Evolutionary conservation across 495 filamentous ascomycete genomes (phyloP).

Genomic region (Talaromyces wortmannii): DNA sequence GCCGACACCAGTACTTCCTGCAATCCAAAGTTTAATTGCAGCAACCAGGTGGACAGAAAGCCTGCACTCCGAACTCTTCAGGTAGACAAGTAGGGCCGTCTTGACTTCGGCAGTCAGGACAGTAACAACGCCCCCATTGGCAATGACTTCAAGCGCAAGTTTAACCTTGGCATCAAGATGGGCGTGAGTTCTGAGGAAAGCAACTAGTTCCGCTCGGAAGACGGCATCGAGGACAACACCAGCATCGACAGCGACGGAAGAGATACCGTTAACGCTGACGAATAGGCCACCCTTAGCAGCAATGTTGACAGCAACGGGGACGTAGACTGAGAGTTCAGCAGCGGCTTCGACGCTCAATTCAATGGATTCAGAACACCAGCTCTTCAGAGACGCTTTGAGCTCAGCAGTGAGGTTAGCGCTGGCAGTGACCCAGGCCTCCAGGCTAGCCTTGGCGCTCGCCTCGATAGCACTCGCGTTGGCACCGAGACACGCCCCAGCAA

Average conservation of each 20-base stretch:
- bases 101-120: slow-evolving; percentile 27
- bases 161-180: slow-evolving; percentile 20
- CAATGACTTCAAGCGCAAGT: slow-evolving; percentile 28
- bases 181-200: slow-evolving; percentile 17
- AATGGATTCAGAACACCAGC: slow-evolving; percentile 21
- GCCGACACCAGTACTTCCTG: slow-evolving; percentile 20
- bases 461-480: slow-evolving; percentile 24
- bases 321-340: slow-evolving; percentile 29
- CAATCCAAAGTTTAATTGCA: slow-evolving; percentile 28
- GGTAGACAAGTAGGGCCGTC: slow-evolving; percentile 26
- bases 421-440: slow-evolving; percentile 27
- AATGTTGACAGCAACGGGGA: slow-evolving; percentile 27
- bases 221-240: slow-evolving; percentile 26
- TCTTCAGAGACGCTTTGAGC: slow-evolving; percentile 20
- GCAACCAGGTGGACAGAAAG: slow-evolving; percentile 24
- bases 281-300: slow-evolving; percentile 31
- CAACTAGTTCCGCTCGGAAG: slow-evolving; percentile 21
- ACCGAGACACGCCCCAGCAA: slow-evolving; percentile 32
- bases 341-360: slow-evolving; percentile 16
- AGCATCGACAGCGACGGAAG: slow-evolving; percentile 16
- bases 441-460: slow-evolving; percentile 19
- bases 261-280: slow-evolving; percentile 34
- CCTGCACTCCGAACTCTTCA: slow-evolving; percentile 21
- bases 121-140: slow-evolving; percentile 26
- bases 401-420: slow-evolving; percentile 18